A percentile compares a stretch with the other conserved stretches of the same genome.
Evolutionary conservation across 768 basidiomycete genomes (phyloP).

Genomic region (Russula vinacea): DNA sequence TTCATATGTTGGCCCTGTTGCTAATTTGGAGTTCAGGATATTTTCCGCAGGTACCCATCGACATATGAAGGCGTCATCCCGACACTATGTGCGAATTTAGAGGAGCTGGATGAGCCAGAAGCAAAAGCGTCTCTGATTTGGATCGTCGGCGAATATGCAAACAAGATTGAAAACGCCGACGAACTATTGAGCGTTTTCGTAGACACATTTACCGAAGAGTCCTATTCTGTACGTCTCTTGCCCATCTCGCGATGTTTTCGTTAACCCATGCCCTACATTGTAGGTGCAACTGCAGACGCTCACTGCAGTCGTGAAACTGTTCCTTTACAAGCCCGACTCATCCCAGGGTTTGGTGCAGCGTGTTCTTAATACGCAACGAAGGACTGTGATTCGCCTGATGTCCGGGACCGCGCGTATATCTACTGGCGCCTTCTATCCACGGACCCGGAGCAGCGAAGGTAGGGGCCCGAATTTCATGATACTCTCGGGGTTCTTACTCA

Average conservation of each 20-base stretch:
- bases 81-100: slow-evolving; percentile 88
- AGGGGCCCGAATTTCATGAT: slow-evolving; percentile 8
- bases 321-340: slow-evolving; percentile 90
- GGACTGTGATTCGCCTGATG: slow-evolving; percentile 95
- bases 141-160: slow-evolving; percentile 98
- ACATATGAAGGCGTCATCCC: slow-evolving; percentile 98
- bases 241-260: not conserved
- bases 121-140: slow-evolving; percentile 97
- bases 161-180: slow-evolving; percentile 89
- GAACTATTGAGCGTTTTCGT: slow-evolving; percentile 89
- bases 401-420: slow-evolving; percentile 95
- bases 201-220: slow-evolving; percentile 90
- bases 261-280: not conserved
- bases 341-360: slow-evolving; percentile 90
- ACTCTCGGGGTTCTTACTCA: slow-evolving; percentile 1
- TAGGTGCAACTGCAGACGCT: slow-evolving; percentile 70
- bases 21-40: slow-evolving; percentile 58
- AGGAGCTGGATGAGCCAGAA: slow-evolving; percentile 96
- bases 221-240: slow-evolving; percentile 66
- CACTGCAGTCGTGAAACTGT: slow-evolving; percentile 95
- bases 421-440: slow-evolving; percentile 96
- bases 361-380: slow-evolving; percentile 95
- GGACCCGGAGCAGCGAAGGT: slow-evolving; percentile 97
- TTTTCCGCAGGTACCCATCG: slow-evolving; percentile 95
- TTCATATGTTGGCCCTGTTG: not conserved